Conservation (phyloP, 345 rosid species). For the Pseudoturritis turrita region DNA sequence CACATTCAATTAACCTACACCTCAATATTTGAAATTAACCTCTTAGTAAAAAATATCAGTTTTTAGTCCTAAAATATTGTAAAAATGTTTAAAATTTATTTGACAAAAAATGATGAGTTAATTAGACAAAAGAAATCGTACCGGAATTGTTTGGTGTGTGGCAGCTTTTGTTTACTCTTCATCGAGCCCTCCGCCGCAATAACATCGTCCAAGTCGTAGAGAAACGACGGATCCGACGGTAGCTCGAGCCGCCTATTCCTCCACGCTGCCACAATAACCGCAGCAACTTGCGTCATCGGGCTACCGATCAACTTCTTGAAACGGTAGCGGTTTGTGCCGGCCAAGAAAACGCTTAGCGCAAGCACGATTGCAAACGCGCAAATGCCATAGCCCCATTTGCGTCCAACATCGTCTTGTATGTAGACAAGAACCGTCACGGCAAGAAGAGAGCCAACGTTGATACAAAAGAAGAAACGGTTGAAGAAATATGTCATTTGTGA, state of each 20-base stretch:
- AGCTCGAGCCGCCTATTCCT: slow-evolving; percentile 49
- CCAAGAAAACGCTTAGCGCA: slow-evolving; percentile 52
- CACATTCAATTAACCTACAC: slow-evolving; percentile 5
- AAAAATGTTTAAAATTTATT: neutral
- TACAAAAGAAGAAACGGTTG: slow-evolving; percentile 92
- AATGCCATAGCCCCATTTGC: slow-evolving; percentile 86
- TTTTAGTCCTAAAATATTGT: neutral
- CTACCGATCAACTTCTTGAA: slow-evolving; percentile 86
- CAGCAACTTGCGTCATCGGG: slow-evolving; percentile 86
- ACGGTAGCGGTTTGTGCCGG: slow-evolving; percentile 77
- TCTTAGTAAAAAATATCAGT: neutral
- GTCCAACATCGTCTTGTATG: slow-evolving; percentile 80
- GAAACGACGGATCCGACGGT: slow-evolving; percentile 54
- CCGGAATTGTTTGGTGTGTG: slow-evolving; percentile 74
- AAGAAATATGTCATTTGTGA: slow-evolving; percentile 73
- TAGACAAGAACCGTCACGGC: slow-evolving; percentile 90
- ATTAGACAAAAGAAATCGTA: slow-evolving; percentile 26
- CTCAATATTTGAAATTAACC: slow-evolving; percentile 13
- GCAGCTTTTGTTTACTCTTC: slow-evolving; percentile 68
- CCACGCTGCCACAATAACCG: slow-evolving; percentile 65
- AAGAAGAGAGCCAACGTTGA: slow-evolving; percentile 69
- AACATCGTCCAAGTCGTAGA: slow-evolving; percentile 55
- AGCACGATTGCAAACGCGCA: slow-evolving; percentile 69
- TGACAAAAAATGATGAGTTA: neutral
- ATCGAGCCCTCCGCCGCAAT: slow-evolving; percentile 35